Conservation (phyloP, 75 land plant species). For the Sequoia sempervirens region DNA sequence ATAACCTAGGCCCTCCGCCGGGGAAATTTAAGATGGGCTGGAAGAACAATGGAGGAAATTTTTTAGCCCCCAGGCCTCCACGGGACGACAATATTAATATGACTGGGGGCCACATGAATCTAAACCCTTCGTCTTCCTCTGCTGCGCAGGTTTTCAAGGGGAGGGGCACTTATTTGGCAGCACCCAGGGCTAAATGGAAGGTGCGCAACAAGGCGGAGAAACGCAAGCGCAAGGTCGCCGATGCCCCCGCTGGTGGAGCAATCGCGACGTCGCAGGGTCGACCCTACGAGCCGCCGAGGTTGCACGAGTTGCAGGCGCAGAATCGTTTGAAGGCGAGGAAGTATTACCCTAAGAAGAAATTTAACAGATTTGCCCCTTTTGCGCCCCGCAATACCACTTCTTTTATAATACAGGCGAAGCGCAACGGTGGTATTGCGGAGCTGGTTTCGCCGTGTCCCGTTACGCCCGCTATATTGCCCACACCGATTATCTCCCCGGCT, state of each 20-base stretch:
- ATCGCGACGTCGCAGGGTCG: conserved; percentile 16
- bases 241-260: background rate
- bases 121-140: background rate
- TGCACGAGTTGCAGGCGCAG: conserved; percentile 63
- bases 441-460: conserved; percentile 88
- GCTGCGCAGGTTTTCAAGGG: background rate
- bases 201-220: conserved; percentile 25
- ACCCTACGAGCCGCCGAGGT: conserved; percentile 57
- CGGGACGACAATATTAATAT: background rate
- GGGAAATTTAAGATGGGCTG: background rate
- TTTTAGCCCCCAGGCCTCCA: background rate
- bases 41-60: background rate
- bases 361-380: conserved; percentile 48
- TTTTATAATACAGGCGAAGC: conserved; percentile 80
- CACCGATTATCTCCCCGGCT: conserved; percentile 67
- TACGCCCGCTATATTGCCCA: conserved; percentile 84
- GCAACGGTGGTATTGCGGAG: conserved; percentile 80
- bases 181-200: conserved; percentile 37
- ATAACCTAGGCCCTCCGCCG: background rate
- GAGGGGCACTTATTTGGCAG: background rate
- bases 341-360: conserved; percentile 62
- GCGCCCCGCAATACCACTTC: conserved; percentile 90
- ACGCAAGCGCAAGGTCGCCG: conserved; percentile 13
- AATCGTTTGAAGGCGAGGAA: conserved; percentile 64
- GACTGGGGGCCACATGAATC: background rate